phyloP scores from a whole-genome alignment of 495 filamentous ascomycete species.

The Gamarada debralockiae region DNA sequence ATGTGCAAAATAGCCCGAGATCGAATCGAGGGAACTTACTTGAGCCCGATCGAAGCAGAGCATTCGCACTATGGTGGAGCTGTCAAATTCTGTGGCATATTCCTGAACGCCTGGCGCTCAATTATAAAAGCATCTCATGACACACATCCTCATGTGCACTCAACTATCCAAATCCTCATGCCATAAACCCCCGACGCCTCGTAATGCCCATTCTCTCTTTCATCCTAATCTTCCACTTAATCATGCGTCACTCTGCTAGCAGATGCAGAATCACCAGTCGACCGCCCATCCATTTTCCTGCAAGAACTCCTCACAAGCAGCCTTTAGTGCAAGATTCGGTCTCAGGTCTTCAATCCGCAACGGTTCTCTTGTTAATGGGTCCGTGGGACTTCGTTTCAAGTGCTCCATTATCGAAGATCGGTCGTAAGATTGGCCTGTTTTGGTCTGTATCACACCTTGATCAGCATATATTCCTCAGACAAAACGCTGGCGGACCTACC shows the following conservation, averaged over 20 bases:
- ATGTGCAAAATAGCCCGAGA: too few species aligned
- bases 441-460: conserved; percentile 63
- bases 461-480: neutral
- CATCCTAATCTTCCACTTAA: neutral
- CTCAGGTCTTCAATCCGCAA: conserved; percentile 68
- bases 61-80: too few species aligned
- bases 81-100: too few species aligned
- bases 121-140: too few species aligned
- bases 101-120: too few species aligned
- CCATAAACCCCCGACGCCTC: neutral
- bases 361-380: conserved; percentile 80
- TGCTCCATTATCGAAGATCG: conserved; percentile 84
- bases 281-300: conserved; percentile 89
- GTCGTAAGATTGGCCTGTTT: conserved; percentile 85
- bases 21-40: too few species aligned
- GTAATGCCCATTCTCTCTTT: neutral
- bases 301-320: conserved; percentile 81
- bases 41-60: too few species aligned
- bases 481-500: conserved; percentile 44
- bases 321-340: conserved; percentile 78
- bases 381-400: conserved; percentile 65
- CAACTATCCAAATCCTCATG: too few species aligned
- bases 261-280: conserved; percentile 62
- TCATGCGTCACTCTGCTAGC: neutral
- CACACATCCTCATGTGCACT: too few species aligned